phyloP scores from a whole-genome alignment of 2,329 filamentous ascomycete genomes.

The Aphanoascus verrucosus region DNA sequence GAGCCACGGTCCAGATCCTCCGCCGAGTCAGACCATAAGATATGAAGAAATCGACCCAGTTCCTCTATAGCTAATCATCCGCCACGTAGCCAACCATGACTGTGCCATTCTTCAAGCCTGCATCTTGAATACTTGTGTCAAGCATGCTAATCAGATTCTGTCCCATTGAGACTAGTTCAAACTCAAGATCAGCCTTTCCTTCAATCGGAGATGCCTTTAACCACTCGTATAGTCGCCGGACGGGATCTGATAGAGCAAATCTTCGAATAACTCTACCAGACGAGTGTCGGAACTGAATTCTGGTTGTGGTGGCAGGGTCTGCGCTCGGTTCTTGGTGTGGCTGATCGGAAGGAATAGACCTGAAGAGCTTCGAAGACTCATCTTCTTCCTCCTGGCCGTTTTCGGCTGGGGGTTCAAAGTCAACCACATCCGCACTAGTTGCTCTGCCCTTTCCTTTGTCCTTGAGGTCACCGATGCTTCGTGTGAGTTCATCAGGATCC shows the following conservation, averaged over 20 bases:
- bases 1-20: not conserved
- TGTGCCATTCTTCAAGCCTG: constrained; percentile 80
- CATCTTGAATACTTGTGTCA: constrained; percentile 64
- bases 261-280: constrained; percentile 74
- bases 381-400: constrained; percentile 13
- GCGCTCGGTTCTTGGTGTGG: constrained; percentile 69
- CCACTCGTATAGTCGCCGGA: constrained; percentile 87
- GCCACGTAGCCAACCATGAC: constrained; percentile 76
- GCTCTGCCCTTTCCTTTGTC: constrained; percentile 46
- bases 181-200: constrained; percentile 64
- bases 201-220: constrained; percentile 79
- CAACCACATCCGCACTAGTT: constrained; percentile 33
- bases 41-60: no score
- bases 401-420: constrained; percentile 26
- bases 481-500: constrained; percentile 83
- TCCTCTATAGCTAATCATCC: constrained; percentile 2
- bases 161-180: constrained; percentile 82
- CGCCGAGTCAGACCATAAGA: not conserved
- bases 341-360: constrained; percentile 57
- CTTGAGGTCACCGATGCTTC: constrained; percentile 42
- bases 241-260: constrained; percentile 66
- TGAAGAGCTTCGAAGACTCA: constrained; percentile 41
- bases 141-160: constrained; percentile 71
- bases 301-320: constrained; percentile 61
- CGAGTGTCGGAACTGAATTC: constrained; percentile 86